phyloP scores from a whole-genome alignment of 805 yeast genomes.

The Candida nitratophila region DNA sequence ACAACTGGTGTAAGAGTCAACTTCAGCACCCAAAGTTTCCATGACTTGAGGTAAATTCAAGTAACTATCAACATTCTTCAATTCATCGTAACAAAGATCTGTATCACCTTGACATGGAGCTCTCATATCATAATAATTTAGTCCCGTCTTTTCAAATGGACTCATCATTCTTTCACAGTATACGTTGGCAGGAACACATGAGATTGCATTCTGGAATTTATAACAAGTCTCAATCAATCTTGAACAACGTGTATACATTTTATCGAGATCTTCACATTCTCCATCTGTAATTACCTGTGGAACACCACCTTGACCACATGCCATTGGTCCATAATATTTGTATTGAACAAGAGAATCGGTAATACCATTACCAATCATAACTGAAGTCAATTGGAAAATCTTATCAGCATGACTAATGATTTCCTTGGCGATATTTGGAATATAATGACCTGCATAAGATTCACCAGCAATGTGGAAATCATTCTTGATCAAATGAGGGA shows the following conservation, averaged over 20 bases:
- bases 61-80: slow-evolving; percentile 69
- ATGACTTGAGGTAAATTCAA: slow-evolving; percentile 72
- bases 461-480: slow-evolving; percentile 90
- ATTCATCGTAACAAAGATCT: slow-evolving; percentile 70
- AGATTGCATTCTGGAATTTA: slow-evolving; percentile 61
- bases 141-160: slow-evolving; percentile 78
- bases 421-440: slow-evolving; percentile 83
- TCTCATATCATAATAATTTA: slow-evolving; percentile 88
- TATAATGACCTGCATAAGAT: slow-evolving; percentile 90
- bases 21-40: slow-evolving; percentile 86
- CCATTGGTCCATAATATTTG: slow-evolving; percentile 83
- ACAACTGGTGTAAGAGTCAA: slow-evolving; percentile 68
- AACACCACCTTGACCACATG: slow-evolving; percentile 85
- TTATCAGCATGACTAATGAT: slow-evolving; percentile 56
- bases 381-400: slow-evolving; percentile 61
- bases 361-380: slow-evolving; percentile 85
- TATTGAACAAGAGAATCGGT: slow-evolving; percentile 81
- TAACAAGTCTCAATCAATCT: slow-evolving; percentile 75
- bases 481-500: slow-evolving; percentile 44
- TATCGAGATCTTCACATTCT: slow-evolving; percentile 67
- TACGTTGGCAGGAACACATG: slow-evolving; percentile 86
- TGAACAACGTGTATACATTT: slow-evolving; percentile 69
- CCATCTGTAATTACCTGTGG: slow-evolving; percentile 72
- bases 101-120: slow-evolving; percentile 60
- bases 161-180: slow-evolving; percentile 85